These are phyloP conservation scores for Clarkia xantiana DNA, from an alignment of 345 rosid genomes.

Conservation along the genomic window DNA sequence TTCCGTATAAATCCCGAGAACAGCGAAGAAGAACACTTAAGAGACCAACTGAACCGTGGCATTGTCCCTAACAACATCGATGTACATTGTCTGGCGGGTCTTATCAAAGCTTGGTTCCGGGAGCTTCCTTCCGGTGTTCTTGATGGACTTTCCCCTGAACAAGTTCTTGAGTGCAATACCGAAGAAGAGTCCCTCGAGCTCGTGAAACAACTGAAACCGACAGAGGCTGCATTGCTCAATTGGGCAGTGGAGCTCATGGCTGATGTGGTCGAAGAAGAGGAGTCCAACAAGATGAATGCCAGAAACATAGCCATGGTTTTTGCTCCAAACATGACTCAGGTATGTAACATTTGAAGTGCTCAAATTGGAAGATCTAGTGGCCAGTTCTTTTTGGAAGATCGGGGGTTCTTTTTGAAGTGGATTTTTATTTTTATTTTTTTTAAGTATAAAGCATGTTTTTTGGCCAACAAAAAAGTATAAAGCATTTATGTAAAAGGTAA, in stretches of 20 bases:
- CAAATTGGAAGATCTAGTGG: too few species aligned
- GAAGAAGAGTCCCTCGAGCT: slow-evolving; percentile 70
- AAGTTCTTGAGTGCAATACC: slow-evolving; percentile 73
- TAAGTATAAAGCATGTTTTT: too few species aligned
- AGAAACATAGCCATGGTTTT: slow-evolving; percentile 90
- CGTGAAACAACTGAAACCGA: slow-evolving; percentile 69
- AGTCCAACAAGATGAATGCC: slow-evolving; percentile 80
- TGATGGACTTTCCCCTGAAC: slow-evolving; percentile 87
- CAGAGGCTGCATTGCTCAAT: slow-evolving; percentile 71
- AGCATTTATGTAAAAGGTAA: too few species aligned
- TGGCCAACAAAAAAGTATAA: too few species aligned
- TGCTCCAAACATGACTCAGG: slow-evolving; percentile 96
- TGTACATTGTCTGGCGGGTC: slow-evolving; percentile 90
- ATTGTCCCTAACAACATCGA: slow-evolving; percentile 74
- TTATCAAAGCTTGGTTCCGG: slow-evolving; percentile 95
- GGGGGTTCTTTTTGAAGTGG: too few species aligned
- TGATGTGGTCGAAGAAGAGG: slow-evolving; percentile 85
- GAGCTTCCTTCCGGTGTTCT: slow-evolving; percentile 95
- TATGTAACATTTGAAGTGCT: not conserved
- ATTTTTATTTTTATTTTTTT: too few species aligned
- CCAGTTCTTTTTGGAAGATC: too few species aligned
- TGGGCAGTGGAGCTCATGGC: slow-evolving; percentile 94
- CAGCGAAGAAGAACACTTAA: slow-evolving; percentile 78
- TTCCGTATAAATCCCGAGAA: slow-evolving; percentile 96
- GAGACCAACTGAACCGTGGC: slow-evolving; percentile 85